phyloP scores from a whole-genome alignment of 164 flowering plant species.

The Umbilicus rupestris region DNA sequence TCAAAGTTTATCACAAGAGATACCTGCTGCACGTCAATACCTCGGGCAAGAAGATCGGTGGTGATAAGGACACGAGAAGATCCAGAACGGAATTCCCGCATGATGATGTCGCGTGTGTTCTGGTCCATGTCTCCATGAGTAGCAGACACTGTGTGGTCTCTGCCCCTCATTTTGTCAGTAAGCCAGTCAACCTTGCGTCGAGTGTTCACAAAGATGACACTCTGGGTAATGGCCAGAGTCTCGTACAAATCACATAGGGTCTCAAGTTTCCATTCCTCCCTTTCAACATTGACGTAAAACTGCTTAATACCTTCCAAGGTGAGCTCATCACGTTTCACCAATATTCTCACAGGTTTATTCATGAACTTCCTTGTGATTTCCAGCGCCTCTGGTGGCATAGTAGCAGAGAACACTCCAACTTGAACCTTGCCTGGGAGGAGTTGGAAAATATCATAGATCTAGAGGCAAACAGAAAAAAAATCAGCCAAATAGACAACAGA shows the following conservation, averaged over 20 bases:
- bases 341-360: conserved; percentile 78
- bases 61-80: conserved; percentile 85
- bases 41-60: conserved; percentile 81
- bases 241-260: conserved; percentile 80
- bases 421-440: conserved; percentile 67
- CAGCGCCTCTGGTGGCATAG: conserved; percentile 87
- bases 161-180: conserved; percentile 77
- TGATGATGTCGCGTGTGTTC: conserved; percentile 76
- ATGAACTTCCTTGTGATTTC: conserved; percentile 80
- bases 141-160: conserved; percentile 87
- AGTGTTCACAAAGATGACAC: conserved; percentile 86
- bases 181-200: conserved; percentile 94
- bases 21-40: conserved; percentile 88
- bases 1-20: conserved; percentile 81
- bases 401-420: conserved; percentile 80
- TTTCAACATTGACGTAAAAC: conserved; percentile 72
- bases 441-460: conserved; percentile 86
- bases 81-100: conserved; percentile 85
- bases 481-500: not conserved
- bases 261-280: conserved; percentile 82
- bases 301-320: conserved; percentile 92
- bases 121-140: conserved; percentile 90
- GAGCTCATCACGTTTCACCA: conserved; percentile 82
- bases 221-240: conserved; percentile 80
- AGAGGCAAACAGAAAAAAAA: conserved; percentile 25